A percentile compares a stretch with the other conserved stretches of the same genome.
phyloP scores from a whole-genome alignment of 257 asterid species.

The Penstemon barbatus region DNA sequence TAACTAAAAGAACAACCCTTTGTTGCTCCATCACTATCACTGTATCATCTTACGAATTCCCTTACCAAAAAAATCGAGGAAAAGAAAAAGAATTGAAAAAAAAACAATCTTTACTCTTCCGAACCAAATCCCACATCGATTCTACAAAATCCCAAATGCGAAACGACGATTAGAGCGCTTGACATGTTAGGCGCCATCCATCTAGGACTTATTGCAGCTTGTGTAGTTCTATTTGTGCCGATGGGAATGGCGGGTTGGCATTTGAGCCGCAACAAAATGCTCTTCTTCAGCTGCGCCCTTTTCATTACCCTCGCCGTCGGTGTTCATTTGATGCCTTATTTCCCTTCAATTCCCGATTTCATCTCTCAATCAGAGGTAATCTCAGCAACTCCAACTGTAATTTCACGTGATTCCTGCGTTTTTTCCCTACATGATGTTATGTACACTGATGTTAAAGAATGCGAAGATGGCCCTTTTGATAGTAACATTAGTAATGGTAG shows the following conservation, averaged over 20 bases:
- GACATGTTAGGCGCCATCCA: conserved; percentile 87
- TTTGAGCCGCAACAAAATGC: conserved; percentile 92
- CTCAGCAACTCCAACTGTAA: conserved; percentile 28
- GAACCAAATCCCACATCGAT: conserved; percentile 28
- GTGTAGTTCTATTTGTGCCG: conserved; percentile 82
- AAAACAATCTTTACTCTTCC: conserved; percentile 4
- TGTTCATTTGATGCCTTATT: conserved; percentile 85
- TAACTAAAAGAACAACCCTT: neutral
- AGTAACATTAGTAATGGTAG: conserved; percentile 20
- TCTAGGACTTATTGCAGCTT: conserved; percentile 84
- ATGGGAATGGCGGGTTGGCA: conserved; percentile 99
- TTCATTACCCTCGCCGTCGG: conserved; percentile 96
- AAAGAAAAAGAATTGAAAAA: no score
- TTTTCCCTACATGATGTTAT: conserved; percentile 53
- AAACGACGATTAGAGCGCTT: conserved; percentile 15
- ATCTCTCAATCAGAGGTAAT: conserved; percentile 44
- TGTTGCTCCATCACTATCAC: conserved; percentile 37
- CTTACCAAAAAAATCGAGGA: neutral
- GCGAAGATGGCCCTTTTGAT: conserved; percentile 31
- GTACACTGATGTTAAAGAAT: conserved; percentile 34
- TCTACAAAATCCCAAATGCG: conserved; percentile 19
- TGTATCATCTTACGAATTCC: conserved; percentile 29
- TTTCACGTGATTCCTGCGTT: conserved; percentile 63
- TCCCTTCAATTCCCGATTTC: conserved; percentile 57
- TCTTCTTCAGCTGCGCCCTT: conserved; percentile 93